Evolutionary conservation across 805 yeast species (phyloP).

Genomic region (Vanderwaltozyma yarrowii): DNA sequence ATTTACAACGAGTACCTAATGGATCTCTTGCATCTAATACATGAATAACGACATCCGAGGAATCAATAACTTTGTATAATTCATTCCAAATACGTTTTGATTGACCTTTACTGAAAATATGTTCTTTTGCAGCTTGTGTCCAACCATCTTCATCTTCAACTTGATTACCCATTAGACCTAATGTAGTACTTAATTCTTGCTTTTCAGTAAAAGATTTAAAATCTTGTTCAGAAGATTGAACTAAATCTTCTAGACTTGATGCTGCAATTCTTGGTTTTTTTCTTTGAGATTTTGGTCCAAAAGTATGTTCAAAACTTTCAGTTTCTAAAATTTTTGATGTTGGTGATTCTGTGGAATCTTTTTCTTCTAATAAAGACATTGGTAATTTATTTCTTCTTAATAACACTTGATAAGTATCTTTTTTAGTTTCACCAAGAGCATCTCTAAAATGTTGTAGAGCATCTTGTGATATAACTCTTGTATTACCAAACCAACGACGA

Average conservation of each 20-base stretch:
- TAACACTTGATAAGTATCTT: slow-evolving; percentile 78
- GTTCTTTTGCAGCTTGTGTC: slow-evolving; percentile 87
- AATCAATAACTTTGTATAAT: slow-evolving; percentile 90
- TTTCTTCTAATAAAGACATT: slow-evolving; percentile 88
- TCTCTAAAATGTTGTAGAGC: slow-evolving; percentile 89
- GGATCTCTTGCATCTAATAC: slow-evolving; percentile 98
- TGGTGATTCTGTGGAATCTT: slow-evolving; percentile 67
- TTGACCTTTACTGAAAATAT: slow-evolving; percentile 93
- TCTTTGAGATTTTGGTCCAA: slow-evolving; percentile 93
- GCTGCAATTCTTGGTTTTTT: slow-evolving; percentile 79
- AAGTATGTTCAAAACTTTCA: slow-evolving; percentile 69
- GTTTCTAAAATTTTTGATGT: slow-evolving; percentile 76
- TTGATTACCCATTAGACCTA: slow-evolving; percentile 71
- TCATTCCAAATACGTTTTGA: slow-evolving; percentile 99
- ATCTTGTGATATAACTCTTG: slow-evolving; percentile 95
- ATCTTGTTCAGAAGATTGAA: slow-evolving; percentile 44
- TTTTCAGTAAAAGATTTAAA: slow-evolving; percentile 59
- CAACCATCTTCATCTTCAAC: slow-evolving; percentile 53
- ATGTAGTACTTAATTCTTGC: slow-evolving; percentile 59
- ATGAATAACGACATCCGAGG: slow-evolving; percentile 94
- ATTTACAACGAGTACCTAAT: slow-evolving; percentile 84
- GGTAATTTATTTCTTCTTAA: slow-evolving; percentile 87
- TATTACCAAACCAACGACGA: slow-evolving; percentile 95
- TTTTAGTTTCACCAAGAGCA: slow-evolving; percentile 78
- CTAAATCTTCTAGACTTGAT: slow-evolving; percentile 72